A percentile compares a stretch with the other conserved stretches of the same genome.
These are phyloP conservation scores for barrel medic (Medicago truncatula) DNA, from an alignment of 306 rosid genomes.

Conservation along the genomic window DNA sequence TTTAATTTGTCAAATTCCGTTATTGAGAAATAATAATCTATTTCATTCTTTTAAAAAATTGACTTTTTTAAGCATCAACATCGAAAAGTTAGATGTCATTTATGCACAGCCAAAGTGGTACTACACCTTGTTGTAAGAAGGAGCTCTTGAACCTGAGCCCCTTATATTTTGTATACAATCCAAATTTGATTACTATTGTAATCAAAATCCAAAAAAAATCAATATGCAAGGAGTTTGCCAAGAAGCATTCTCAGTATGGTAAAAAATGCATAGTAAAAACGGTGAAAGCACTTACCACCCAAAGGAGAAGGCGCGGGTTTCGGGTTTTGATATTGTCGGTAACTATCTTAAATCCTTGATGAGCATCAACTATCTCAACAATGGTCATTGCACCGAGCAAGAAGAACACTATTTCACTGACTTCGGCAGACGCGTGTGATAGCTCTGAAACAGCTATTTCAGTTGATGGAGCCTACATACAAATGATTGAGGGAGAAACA, in stretches of 20 bases:
- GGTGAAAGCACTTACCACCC: constrained; percentile 82
- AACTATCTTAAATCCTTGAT: constrained; percentile 98
- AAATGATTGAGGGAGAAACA: not conserved
- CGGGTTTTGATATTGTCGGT: constrained; percentile 91
- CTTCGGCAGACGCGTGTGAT: constrained; percentile 87
- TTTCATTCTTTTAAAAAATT: constrained; percentile 5
- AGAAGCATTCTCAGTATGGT: constrained; percentile 22
- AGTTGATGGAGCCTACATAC: constrained; percentile 86
- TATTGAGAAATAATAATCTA: not conserved
- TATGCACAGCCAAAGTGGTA: not conserved
- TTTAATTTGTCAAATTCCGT: constrained; percentile 35
- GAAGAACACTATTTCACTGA: constrained; percentile 95
- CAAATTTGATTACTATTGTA: constrained; percentile 10
- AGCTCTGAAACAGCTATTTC: constrained; percentile 91
- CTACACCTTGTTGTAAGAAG: not conserved
- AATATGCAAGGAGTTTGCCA: constrained; percentile 10
- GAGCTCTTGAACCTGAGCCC: not conserved
- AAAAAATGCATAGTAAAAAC: constrained; percentile 37
- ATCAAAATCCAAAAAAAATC: constrained; percentile 23
- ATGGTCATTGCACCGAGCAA: constrained; percentile 98
- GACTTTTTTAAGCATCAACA: not conserved
- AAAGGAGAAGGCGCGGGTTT: constrained; percentile 85
- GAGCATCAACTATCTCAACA: constrained; percentile 90
- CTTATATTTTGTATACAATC: not conserved
- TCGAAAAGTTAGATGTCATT: too few species aligned